Percentiles rank a stretch among this genome's conserved stretches.
These are phyloP conservation scores for Rhynchospora breviuscula DNA, from an alignment of 176 grass and related monocot species.

Conservation along the genomic window DNA sequence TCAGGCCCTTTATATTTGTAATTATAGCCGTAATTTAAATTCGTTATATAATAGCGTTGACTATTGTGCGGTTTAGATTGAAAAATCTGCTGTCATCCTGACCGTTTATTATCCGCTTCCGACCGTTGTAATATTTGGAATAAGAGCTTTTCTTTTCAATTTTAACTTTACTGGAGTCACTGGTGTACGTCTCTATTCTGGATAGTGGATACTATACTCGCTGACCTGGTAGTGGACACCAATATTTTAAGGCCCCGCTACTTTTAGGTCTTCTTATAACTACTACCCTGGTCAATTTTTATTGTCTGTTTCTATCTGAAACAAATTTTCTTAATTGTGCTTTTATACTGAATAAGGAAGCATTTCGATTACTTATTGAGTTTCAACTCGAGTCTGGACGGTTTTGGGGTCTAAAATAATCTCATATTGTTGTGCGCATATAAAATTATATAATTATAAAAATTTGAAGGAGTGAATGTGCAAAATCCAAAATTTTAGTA, in stretches of 20 bases:
- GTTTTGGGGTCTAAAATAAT: neutral
- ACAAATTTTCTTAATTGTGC: neutral
- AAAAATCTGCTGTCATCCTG: neutral
- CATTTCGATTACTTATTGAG: neutral
- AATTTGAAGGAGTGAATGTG: too few relatives aligned
- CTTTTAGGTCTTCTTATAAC: neutral
- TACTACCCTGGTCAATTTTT: neutral
- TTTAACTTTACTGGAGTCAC: too few relatives aligned
- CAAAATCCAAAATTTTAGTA: too few relatives aligned
- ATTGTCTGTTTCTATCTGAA: neutral
- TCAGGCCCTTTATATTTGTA: neutral
- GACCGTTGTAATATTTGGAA: conserved; percentile 7
- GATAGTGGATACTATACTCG: too few relatives aligned
- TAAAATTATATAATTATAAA: too few relatives aligned
- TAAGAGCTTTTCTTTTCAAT: neutral
- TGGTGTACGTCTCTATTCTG: too few relatives aligned
- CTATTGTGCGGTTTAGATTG: neutral
- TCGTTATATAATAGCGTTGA: neutral
- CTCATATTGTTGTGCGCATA: too few relatives aligned
- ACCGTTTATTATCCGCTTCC: conserved; percentile 15
- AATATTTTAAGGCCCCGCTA: neutral
- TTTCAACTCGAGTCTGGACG: neutral
- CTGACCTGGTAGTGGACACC: neutral
- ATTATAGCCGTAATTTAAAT: neutral
- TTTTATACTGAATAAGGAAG: neutral